These are phyloP conservation scores for Solanum arcanum DNA, from an alignment of 257 asterid species.

Conservation along the genomic window DNA sequence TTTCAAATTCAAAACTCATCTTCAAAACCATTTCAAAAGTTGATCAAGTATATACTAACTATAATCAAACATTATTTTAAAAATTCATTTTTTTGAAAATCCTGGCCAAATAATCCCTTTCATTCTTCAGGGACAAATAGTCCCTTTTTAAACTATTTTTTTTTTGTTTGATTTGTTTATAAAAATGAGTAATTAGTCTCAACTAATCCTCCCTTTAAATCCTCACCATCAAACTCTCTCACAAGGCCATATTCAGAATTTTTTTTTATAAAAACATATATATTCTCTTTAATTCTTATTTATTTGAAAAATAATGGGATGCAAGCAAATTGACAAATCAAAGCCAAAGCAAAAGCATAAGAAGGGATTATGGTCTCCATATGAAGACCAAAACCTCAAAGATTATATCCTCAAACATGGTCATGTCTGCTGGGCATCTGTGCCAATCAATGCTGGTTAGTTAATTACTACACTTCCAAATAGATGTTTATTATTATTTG, in stretches of 20 bases:
- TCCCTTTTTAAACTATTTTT: not conserved
- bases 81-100: not conserved
- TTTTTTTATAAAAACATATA: not conserved
- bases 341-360: conserved; percentile 40
- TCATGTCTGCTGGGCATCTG: conserved; percentile 69
- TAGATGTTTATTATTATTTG: too few relatives aligned
- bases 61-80: not conserved
- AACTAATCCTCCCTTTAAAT: conserved; percentile 28
- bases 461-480: not conserved
- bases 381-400: conserved; percentile 73
- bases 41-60: not conserved
- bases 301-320: conserved; percentile 36
- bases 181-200: not conserved
- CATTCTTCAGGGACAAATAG: not conserved
- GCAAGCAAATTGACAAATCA: conserved; percentile 11
- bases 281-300: not conserved
- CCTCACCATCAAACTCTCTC: conserved; percentile 4
- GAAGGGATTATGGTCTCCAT: conserved; percentile 86
- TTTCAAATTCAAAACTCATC: too few relatives aligned
- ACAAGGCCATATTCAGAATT: not conserved
- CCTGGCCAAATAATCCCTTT: too few relatives aligned
- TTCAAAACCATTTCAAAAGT: too few relatives aligned
- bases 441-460: conserved; percentile 73
- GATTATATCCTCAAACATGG: conserved; percentile 43
- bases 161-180: not conserved